Percentiles rank a stretch among this genome's conserved stretches.
Evolutionary conservation across 163 green algal genomes (phyloP).

Genomic region (Scenedesmus sp.): DNA sequence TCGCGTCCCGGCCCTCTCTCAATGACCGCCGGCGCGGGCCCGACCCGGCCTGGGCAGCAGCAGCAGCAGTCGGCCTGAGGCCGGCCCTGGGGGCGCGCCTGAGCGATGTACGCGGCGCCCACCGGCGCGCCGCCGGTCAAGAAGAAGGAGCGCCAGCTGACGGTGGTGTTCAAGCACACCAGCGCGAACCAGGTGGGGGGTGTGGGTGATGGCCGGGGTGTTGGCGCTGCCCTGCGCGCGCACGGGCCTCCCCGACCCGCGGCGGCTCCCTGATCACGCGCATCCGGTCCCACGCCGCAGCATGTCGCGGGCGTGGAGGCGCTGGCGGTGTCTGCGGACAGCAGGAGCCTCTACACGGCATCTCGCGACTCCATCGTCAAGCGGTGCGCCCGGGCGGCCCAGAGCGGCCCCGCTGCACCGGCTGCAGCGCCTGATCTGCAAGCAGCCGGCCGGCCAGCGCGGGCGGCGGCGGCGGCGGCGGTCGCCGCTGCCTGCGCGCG

Average conservation of each 20-base stretch:
- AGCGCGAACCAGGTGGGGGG: constrained; percentile 38
- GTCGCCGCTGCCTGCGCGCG: too few relatives aligned
- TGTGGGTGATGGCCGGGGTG: background rate
- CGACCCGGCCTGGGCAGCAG: too few relatives aligned
- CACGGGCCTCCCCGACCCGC: too few relatives aligned
- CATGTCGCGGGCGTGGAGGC: constrained; percentile 80
- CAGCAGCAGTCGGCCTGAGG: too few relatives aligned
- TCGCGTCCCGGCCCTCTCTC: too few relatives aligned
- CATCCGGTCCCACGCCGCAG: constrained; percentile 52
- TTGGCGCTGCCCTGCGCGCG: background rate
- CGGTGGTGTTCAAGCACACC: constrained; percentile 48
- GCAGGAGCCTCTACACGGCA: constrained; percentile 74
- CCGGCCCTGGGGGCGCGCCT: too few relatives aligned
- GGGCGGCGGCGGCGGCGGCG: too few relatives aligned
- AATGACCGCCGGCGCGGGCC: too few relatives aligned
- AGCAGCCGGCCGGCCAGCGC: too few relatives aligned
- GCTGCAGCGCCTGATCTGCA: background rate
- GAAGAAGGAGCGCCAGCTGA: constrained; percentile 35
- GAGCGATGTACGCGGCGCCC: too few relatives aligned
- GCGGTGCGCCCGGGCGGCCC: constrained; percentile 46
- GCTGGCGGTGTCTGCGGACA: constrained; percentile 56
- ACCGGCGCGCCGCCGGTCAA: background rate
- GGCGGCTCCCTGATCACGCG: too few relatives aligned
- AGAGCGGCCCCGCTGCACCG: background rate
- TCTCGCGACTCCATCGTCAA: constrained; percentile 78